Evolutionary conservation across 2,329 filamentous ascomycete species (phyloP).

Genomic region (Endocalyx cinctus): DNA sequence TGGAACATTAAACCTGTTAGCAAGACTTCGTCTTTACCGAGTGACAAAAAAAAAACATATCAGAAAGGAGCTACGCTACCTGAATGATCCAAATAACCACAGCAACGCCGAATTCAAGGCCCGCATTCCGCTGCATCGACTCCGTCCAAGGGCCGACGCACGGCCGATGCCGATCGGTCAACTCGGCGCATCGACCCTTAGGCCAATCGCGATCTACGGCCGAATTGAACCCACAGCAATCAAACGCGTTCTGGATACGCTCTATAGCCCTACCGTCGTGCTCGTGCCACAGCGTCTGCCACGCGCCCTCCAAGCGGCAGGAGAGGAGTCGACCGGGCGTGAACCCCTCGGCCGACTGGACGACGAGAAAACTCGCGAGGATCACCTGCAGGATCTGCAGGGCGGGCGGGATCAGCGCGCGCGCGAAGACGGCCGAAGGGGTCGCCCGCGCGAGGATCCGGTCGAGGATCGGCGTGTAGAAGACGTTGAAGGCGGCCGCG

Average conservation of each 20-base stretch:
- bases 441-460: slow-evolving; percentile 1
- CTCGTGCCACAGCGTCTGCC: slow-evolving; percentile 47
- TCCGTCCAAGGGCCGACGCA: slow-evolving; percentile 55
- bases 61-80: slow-evolving; percentile 34
- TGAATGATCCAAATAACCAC: slow-evolving; percentile 51
- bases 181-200: slow-evolving; percentile 34
- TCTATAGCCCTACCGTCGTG: slow-evolving; percentile 48
- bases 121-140: slow-evolving; percentile 48
- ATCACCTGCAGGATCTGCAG: slow-evolving; percentile 40
- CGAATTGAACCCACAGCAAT: slow-evolving; percentile 62
- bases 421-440: slow-evolving; percentile 4
- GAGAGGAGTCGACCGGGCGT: slow-evolving; percentile 28
- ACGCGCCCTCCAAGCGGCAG: slow-evolving; percentile 54
- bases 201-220: slow-evolving; percentile 59
- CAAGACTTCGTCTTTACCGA: too few species aligned
- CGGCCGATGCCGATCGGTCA: slow-evolving; percentile 39
- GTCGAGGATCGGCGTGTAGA: slow-evolving; percentile 15
- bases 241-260: slow-evolving; percentile 59
- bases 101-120: slow-evolving; percentile 51
- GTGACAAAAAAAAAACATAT: too few species aligned
- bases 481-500: slow-evolving; percentile 21
- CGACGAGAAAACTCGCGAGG: slow-evolving; percentile 39
- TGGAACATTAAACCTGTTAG: too few species aligned
- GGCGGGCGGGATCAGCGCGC: slow-evolving; percentile 25
- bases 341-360: slow-evolving; percentile 31